Evolutionary conservation across 176 grass and related monocot species (phyloP).

Genomic region (Eragrostis nindensis): DNA sequence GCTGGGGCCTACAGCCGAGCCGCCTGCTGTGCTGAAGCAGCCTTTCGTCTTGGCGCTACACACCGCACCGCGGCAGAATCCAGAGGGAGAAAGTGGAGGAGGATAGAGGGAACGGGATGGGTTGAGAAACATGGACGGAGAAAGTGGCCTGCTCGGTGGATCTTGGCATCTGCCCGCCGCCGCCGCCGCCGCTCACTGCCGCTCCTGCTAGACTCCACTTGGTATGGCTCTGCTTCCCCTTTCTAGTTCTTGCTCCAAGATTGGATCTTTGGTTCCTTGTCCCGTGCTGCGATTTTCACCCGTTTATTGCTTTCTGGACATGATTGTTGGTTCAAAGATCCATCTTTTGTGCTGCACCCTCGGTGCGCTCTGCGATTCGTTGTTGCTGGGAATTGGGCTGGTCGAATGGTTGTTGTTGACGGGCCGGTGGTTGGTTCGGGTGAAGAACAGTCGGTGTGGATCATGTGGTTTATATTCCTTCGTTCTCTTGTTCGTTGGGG

Average conservation of each 20-base stretch:
- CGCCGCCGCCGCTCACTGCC: background rate
- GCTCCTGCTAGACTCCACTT: constrained; percentile 23
- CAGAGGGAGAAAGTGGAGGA: background rate
- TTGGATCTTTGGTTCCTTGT: constrained; percentile 42
- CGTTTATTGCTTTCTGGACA: constrained; percentile 28
- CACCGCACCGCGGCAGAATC: background rate
- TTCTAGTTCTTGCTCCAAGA: background rate
- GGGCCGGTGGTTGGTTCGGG: constrained; percentile 33
- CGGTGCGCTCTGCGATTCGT: background rate
- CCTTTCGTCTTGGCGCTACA: constrained; percentile 38
- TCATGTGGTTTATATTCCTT: constrained; percentile 19
- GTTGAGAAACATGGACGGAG: constrained; percentile 37
- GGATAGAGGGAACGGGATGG: constrained; percentile 24
- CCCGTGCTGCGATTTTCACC: constrained; percentile 8
- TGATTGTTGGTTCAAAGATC: constrained; percentile 18
- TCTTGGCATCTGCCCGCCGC: constrained; percentile 32
- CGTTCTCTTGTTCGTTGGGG: background rate
- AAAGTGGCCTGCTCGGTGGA: constrained; percentile 47
- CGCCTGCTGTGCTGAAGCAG: constrained; percentile 24
- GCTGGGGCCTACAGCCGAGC: constrained; percentile 43
- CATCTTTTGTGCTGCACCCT: background rate
- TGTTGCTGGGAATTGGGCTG: constrained; percentile 21
- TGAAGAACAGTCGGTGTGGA: constrained; percentile 28
- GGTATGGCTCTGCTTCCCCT: constrained; percentile 29
- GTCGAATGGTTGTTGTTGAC: constrained; percentile 38